phyloP scores from a whole-genome alignment of 2,329 filamentous ascomycete genomes.

The Allantophomopsis cytisporea region DNA sequence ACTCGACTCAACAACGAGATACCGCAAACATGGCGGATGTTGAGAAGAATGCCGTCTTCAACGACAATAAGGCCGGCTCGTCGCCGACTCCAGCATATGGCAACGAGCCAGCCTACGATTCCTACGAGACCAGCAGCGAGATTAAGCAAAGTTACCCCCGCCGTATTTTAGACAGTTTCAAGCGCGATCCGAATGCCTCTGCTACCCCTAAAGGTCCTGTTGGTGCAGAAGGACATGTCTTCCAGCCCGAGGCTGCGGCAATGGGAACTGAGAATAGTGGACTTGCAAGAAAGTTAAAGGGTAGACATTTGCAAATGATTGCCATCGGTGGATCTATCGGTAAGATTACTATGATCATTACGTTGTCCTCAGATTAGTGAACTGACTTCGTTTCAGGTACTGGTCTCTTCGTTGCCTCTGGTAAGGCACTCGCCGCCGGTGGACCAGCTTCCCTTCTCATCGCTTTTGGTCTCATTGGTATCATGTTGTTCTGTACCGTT shows the following conservation, averaged over 20 bases:
- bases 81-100: slow-evolving; percentile 8
- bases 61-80: slow-evolving; percentile 4
- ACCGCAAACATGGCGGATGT: slow-evolving; percentile 2
- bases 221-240: slow-evolving; percentile 22
- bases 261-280: slow-evolving; percentile 57
- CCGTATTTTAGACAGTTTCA: slow-evolving; percentile 14
- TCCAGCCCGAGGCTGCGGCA: slow-evolving; percentile 48
- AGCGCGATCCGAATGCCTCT: slow-evolving; percentile 24
- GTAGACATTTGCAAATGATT: slow-evolving; percentile 91
- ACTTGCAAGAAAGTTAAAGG: slow-evolving; percentile 65
- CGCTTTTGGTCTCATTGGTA: slow-evolving; percentile 66
- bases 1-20: no score
- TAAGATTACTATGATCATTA: slow-evolving; percentile 18
- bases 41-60: slow-evolving; percentile 4
- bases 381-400: slow-evolving; percentile 35
- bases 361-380: background rate
- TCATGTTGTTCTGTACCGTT: slow-evolving; percentile 83
- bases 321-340: slow-evolving; percentile 88
- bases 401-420: slow-evolving; percentile 78
- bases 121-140: no score
- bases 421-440: slow-evolving; percentile 53
- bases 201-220: slow-evolving; percentile 27
- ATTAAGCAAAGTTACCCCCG: background rate
- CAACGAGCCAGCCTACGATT: slow-evolving; percentile 4
- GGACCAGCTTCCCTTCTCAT: slow-evolving; percentile 69